Conservation (phyloP, 176 grass and related monocot genomes). For the Bonia amplexicaulis region DNA sequence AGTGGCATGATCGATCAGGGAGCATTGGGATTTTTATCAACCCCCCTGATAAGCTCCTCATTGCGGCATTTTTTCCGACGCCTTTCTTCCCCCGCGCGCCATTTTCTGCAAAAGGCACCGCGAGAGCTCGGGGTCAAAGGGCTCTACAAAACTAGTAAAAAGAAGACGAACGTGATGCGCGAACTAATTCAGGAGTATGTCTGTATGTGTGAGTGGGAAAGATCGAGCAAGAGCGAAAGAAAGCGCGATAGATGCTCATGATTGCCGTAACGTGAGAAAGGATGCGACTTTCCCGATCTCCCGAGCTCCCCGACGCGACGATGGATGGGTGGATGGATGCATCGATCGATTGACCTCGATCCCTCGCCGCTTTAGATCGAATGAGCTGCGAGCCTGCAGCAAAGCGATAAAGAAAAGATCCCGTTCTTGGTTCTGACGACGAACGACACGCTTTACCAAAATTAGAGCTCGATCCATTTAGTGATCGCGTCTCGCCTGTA, state of each 20-base stretch:
- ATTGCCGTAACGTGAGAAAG: slow-evolving; percentile 45
- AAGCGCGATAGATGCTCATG: slow-evolving; percentile 20
- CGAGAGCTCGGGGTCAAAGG: slow-evolving; percentile 7
- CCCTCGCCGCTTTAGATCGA: slow-evolving; percentile 5
- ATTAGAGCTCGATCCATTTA: slow-evolving; percentile 43
- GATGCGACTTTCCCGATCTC: slow-evolving; percentile 43
- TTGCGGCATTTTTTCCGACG: background rate
- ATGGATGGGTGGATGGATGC: background rate
- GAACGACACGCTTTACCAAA: slow-evolving; percentile 45
- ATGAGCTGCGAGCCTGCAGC: slow-evolving; percentile 6
- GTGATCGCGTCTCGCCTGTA: slow-evolving; percentile 50
- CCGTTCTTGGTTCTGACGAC: slow-evolving; percentile 43
- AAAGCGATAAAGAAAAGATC: slow-evolving; percentile 39
- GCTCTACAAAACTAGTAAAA: background rate
- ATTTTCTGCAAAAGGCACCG: slow-evolving; percentile 28
- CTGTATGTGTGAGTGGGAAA: background rate
- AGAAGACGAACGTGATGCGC: background rate
- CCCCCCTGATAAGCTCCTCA: background rate
- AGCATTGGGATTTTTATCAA: background rate
- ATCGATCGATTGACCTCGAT: background rate
- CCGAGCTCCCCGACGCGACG: slow-evolving; percentile 21
- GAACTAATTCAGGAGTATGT: background rate
- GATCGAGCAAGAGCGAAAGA: background rate
- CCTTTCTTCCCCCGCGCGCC: slow-evolving; percentile 22
- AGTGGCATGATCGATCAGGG: background rate